Percentiles rank a stretch among this genome's conserved stretches.
phyloP scores from a whole-genome alignment of 768 basidiomycete genomes.

The Harrya chromipes region DNA sequence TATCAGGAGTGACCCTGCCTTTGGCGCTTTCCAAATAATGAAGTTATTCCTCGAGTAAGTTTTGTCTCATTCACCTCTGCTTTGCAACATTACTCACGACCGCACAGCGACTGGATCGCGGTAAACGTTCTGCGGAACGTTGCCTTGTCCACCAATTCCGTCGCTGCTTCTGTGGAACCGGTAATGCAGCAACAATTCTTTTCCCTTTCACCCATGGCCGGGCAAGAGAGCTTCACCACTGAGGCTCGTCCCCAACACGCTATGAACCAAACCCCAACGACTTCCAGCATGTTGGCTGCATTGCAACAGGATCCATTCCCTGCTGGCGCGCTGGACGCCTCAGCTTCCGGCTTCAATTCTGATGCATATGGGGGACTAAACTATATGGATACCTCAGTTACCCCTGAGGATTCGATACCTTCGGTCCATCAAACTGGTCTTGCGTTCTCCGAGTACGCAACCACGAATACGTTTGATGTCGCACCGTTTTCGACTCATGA shows the following conservation, averaged over 20 bases:
- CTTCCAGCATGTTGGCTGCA: constrained; percentile 88
- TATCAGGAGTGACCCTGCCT: constrained; percentile 88
- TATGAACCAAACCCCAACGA: constrained; percentile 82
- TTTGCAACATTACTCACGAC: constrained; percentile 17
- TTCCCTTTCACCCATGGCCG: constrained; percentile 84
- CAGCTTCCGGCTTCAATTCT: constrained; percentile 57
- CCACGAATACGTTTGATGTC: constrained; percentile 68
- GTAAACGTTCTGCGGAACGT: constrained; percentile 85
- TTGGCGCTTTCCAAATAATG: constrained; percentile 89
- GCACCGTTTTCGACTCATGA: constrained; percentile 65
- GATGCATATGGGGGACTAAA: constrained; percentile 69
- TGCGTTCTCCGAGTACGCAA: constrained; percentile 68
- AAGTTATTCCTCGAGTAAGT: constrained; percentile 88
- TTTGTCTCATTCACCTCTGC: background rate
- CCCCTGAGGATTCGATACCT: constrained; percentile 62
- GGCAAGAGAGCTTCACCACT: constrained; percentile 74
- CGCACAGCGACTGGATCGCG: constrained; percentile 83
- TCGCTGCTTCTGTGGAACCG: constrained; percentile 88
- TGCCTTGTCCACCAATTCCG: constrained; percentile 86
- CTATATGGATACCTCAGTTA: constrained; percentile 70
- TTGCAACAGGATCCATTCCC: constrained; percentile 76
- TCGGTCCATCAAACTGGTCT: constrained; percentile 60
- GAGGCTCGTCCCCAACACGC: constrained; percentile 59
- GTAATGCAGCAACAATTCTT: constrained; percentile 91
- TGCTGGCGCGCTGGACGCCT: constrained; percentile 60